Evolutionary conservation across 345 rosid species (phyloP).

Genomic region (Salix exigua): DNA sequence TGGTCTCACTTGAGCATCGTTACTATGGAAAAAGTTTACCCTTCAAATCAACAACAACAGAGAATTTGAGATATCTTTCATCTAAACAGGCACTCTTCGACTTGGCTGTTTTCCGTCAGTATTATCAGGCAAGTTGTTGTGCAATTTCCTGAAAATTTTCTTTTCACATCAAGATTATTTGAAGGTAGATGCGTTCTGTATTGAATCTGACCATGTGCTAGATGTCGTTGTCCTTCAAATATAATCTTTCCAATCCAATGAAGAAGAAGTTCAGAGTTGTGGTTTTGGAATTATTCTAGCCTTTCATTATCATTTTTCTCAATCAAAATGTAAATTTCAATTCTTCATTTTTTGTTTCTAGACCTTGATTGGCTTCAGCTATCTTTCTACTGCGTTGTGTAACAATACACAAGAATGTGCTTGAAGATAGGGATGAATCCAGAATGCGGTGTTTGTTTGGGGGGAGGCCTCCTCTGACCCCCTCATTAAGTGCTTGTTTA

Average conservation of each 20-base stretch:
- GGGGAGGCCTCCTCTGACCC: no score
- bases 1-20: conserved; percentile 93
- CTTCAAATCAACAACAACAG: conserved; percentile 55
- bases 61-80: conserved; percentile 83
- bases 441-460: no score
- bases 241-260: not conserved
- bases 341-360: not conserved
- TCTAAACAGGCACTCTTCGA: conserved; percentile 86
- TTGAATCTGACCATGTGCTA: not conserved
- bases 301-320: no score
- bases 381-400: no score
- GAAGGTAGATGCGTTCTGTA: not conserved
- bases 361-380: not conserved
- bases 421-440: no score
- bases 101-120: conserved; percentile 79
- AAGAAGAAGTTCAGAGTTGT: not conserved
- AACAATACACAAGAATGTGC: no score
- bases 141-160: conserved; percentile 28
- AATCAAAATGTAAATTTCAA: conserved; percentile 8
- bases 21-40: conserved; percentile 89
- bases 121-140: conserved; percentile 57
- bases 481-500: no score
- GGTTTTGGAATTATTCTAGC: not conserved
- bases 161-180: not conserved
- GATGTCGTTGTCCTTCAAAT: not conserved